These are phyloP conservation scores for Collybia sp. DNA, from an alignment of 768 basidiomycete genomes.

Conservation along the genomic window DNA sequence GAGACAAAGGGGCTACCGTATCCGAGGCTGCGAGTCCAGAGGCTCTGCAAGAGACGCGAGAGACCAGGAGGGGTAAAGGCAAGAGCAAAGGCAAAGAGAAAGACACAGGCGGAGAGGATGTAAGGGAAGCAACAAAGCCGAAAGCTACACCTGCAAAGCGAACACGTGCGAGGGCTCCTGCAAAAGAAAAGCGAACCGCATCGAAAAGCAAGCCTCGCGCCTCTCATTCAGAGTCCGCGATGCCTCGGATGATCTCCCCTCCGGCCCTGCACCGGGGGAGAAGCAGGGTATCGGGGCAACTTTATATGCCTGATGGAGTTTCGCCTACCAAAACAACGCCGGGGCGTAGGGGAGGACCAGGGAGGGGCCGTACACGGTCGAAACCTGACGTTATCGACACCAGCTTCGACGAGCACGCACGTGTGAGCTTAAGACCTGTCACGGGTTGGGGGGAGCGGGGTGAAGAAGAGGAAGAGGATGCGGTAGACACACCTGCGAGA, in stretches of 20 bases:
- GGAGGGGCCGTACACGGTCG: not conserved
- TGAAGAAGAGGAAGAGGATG: conserved; percentile 14
- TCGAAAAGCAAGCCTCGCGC: not conserved
- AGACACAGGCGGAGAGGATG: conserved; percentile 6
- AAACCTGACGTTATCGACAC: not conserved
- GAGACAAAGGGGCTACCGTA: conserved; percentile 1
- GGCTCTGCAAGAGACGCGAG: not conserved
- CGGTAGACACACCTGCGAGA: not conserved
- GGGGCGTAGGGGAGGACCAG: not conserved
- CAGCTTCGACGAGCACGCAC: not conserved
- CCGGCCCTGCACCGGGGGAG: conserved; percentile 7
- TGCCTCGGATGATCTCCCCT: conserved; percentile 20
- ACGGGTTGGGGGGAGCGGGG: conserved; percentile 10
- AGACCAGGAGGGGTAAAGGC: conserved; percentile 7
- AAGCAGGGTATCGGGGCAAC: not conserved
- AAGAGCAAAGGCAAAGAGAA: conserved; percentile 18
- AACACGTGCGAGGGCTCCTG: conserved; percentile 3
- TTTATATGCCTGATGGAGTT: conserved; percentile 4
- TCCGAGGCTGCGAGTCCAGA: not conserved
- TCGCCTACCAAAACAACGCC: not conserved
- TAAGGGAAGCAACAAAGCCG: conserved; percentile 2
- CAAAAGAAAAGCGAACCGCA: conserved; percentile 3
- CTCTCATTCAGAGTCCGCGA: conserved; percentile 3
- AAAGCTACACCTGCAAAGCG: conserved; percentile 6
- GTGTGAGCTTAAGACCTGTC: conserved; percentile 11